Percentiles rank a stretch among this genome's conserved stretches.
These are phyloP conservation scores for Botrytis aclada DNA, from an alignment of 2,329 filamentous ascomycete species.

Conservation along the genomic window DNA sequence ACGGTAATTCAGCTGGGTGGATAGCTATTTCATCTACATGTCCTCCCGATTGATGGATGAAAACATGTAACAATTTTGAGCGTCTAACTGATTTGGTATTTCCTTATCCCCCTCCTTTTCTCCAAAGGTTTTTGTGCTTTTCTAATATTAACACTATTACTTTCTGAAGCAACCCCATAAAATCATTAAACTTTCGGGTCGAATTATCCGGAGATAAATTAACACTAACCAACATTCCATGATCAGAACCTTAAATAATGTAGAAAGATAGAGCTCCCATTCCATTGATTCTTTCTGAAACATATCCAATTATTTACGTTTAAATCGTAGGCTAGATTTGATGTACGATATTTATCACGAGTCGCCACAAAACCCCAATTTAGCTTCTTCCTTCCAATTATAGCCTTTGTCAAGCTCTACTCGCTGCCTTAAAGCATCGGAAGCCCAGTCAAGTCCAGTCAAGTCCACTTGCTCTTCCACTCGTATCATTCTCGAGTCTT, in stretches of 20 bases:
- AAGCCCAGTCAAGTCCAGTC: neutral
- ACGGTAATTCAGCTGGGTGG: neutral
- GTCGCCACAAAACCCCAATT: neutral
- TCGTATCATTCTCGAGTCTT: neutral
- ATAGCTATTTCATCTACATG: neutral
- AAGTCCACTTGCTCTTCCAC: neutral
- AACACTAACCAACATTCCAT: neutral
- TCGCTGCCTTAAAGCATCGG: neutral
- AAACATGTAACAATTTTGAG: neutral
- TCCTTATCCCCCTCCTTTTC: fast-evolving
- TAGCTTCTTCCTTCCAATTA: neutral
- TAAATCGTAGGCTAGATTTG: neutral
- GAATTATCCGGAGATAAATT: neutral
- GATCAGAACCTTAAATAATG: too few relatives aligned
- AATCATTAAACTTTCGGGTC: neutral
- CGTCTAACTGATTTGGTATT: neutral
- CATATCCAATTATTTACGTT: neutral
- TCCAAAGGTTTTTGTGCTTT: neutral
- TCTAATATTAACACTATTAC: neutral
- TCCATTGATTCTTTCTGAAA: neutral
- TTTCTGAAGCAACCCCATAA: neutral
- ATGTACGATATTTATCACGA: too few relatives aligned
- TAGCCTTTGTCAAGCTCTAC: neutral
- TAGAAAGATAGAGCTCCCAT: neutral
- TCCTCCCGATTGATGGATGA: neutral